A percentile compares a stretch with the other conserved stretches of the same genome.
Conservation (phyloP, 2,329 filamentous ascomycete species). For the Calonectria pauciramosa region DNA sequence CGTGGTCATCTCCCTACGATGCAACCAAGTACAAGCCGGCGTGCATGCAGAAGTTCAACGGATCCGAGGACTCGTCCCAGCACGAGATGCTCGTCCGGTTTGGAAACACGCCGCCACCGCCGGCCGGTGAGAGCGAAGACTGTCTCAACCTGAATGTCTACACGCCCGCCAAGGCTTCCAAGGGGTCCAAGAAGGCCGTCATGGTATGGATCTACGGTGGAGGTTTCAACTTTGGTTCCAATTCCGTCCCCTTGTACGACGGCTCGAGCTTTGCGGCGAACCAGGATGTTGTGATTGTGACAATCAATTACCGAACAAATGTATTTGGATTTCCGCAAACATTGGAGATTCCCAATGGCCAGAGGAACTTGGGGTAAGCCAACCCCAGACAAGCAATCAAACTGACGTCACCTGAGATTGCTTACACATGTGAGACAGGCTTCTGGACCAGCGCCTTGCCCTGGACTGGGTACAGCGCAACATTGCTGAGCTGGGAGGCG, state of each 20-base stretch:
- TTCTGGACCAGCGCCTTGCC: conserved; percentile 58
- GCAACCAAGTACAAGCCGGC: conserved; percentile 41
- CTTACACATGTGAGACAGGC: conserved; percentile 27
- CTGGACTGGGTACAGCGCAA: conserved; percentile 65
- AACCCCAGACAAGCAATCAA: rapidly evolving
- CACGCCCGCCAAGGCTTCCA: conserved; percentile 37
- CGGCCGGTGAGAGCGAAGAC: conserved; percentile 48
- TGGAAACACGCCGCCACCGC: conserved; percentile 39
- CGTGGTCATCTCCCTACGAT: conserved; percentile 40
- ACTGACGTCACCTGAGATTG: rapidly evolving
- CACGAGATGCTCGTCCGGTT: conserved; percentile 32
- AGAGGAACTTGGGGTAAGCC: conserved; percentile 43
- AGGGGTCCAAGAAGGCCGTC: conserved; percentile 56
- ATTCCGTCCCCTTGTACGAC: conserved; percentile 54
- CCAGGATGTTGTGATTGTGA: conserved; percentile 61
- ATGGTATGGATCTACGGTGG: conserved; percentile 61
- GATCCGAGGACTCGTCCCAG: conserved; percentile 24
- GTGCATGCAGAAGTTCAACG: conserved; percentile 45
- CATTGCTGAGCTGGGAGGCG: conserved; percentile 63
- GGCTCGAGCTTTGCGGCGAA: conserved; percentile 56
- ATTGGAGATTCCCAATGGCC: conserved; percentile 32
- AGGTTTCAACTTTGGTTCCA: conserved; percentile 53
- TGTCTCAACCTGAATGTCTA: conserved; percentile 53
- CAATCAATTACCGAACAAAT: conserved; percentile 60
- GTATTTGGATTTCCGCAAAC: conserved; percentile 58